Base-by-base conservation (phyloP, 441 rosid genomes). In the Brassica balearica region DNA sequence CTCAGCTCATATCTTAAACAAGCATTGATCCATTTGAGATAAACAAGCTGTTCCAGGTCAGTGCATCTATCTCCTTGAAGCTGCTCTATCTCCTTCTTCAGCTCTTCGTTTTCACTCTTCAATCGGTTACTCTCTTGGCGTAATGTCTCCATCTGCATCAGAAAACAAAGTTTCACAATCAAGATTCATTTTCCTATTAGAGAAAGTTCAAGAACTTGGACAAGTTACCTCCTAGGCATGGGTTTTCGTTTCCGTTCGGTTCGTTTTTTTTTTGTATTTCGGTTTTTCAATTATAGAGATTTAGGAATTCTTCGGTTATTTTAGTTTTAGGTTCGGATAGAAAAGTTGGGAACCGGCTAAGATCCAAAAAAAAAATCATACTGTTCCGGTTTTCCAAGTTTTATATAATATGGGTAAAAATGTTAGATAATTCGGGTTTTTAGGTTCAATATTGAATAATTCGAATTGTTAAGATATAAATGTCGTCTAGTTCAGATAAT, bases 1-100 rank as follows among this genome's bases (percentile, higher is more conserved):
- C 96, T 86, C 74, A 95, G 81, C 86, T 95, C 98, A 14, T 88
- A 86, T 32, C 99, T 81, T 71, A 95, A 82, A 76, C 99, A 95
- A 65, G 99, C 97, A 17, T 95, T 95, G 59, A 95, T 70, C 99
- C 99, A 95, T 58, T 89, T 87, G 6, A 95, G 92, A 76, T 95
- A 95, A 62, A 93, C 97, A 6, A 92, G 78, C 80, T 93, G 87
- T 75, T 93, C 98, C 1, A 84, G 83, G 75, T 92, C 95, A 67
- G 82, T 66, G 46, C 90, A 90, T 76, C 96, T 79, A 68, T 88
- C 94, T 0, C 84, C 92, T 79, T 82, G 90, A 38, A 92, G 95
- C 78, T 78, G 87, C 80, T 91, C 98, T 8, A 87, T 61, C 84
- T 92, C 84, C 71, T 88, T 86, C 8, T 72, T 69, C 79, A 95